Percentiles rank a stretch among this genome's conserved stretches.
These are phyloP conservation scores for Eremothecium cymbalariae DNA, from an alignment of 1,139 yeast species.

Conservation along the genomic window DNA sequence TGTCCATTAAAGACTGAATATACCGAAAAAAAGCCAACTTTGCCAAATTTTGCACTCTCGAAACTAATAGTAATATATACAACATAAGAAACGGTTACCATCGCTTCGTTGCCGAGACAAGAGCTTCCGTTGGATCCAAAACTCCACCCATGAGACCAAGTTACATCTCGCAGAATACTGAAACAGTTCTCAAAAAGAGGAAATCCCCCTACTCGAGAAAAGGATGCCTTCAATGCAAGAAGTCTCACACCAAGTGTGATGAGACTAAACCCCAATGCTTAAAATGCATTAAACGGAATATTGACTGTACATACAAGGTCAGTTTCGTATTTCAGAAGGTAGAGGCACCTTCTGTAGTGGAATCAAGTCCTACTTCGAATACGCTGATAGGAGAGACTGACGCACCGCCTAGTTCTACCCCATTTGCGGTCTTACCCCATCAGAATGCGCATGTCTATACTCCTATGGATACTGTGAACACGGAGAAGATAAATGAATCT, in stretches of 20 bases:
- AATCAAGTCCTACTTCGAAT: not conserved
- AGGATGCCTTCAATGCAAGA: slow-evolving; percentile 35
- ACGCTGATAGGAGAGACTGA: not conserved
- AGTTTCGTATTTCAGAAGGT: slow-evolving; percentile 19
- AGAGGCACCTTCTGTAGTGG: slow-evolving; percentile 1
- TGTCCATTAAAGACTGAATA: too few relatives aligned
- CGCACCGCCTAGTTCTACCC: not conserved
- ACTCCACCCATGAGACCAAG: too few relatives aligned
- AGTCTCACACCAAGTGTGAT: slow-evolving; percentile 38
- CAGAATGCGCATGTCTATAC: not conserved
- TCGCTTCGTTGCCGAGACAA: too few relatives aligned
- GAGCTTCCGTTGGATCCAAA: too few relatives aligned
- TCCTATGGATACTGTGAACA: not conserved
- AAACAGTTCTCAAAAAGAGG: slow-evolving; percentile 6
- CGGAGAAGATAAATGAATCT: slow-evolving; percentile 6
- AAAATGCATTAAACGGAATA: slow-evolving; percentile 33
- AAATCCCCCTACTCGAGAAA: slow-evolving; percentile 13
- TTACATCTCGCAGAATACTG: slow-evolving; percentile 5
- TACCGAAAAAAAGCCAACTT: too few relatives aligned
- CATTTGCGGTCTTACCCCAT: not conserved
- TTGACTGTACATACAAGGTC: slow-evolving; percentile 31
- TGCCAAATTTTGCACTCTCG: too few relatives aligned
- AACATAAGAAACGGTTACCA: too few relatives aligned
- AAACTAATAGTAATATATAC: too few relatives aligned
- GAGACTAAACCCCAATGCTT: slow-evolving; percentile 39